phyloP scores from a whole-genome alignment of 441 rosid species.

The Theobroma grandiflorum region DNA sequence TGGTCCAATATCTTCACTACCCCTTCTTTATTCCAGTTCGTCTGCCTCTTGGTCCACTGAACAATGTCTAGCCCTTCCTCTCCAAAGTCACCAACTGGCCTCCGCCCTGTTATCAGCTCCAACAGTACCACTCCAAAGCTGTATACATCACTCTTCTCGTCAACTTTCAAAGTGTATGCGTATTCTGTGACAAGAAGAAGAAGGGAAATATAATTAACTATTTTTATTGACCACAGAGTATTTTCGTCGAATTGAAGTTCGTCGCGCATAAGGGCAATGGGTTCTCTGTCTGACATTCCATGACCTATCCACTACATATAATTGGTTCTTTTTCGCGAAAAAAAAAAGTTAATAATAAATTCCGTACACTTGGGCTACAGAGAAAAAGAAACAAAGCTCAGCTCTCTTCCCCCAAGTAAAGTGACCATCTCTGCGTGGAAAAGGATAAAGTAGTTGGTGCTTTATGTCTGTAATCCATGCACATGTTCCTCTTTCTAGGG shows the following conservation, averaged over 20 bases:
- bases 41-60: conserved; percentile 74
- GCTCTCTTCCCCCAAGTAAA: conserved; percentile 1
- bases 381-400: neutral
- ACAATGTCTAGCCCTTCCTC: conserved; percentile 92
- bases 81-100: conserved; percentile 83
- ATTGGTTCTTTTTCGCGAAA: neutral
- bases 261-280: neutral
- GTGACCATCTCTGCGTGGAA: neutral
- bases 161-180: conserved; percentile 82
- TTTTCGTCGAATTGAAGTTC: neutral
- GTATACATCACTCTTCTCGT: conserved; percentile 92
- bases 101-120: conserved; percentile 78
- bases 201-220: neutral
- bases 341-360: too few species aligned
- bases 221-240: neutral
- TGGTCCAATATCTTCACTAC: conserved; percentile 69
- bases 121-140: conserved; percentile 86
- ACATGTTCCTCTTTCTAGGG: conserved; percentile 34
- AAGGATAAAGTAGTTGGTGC: conserved; percentile 11
- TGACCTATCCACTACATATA: neutral
- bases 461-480: conserved; percentile 12
- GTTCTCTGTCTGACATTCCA: neutral
- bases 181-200: conserved; percentile 53
- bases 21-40: conserved; percentile 64
- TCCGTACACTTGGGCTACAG: neutral